Base-by-base conservation (phyloP, 1,284 basidiomycete genomes). In the Fistulinella cinereoalba region DNA sequence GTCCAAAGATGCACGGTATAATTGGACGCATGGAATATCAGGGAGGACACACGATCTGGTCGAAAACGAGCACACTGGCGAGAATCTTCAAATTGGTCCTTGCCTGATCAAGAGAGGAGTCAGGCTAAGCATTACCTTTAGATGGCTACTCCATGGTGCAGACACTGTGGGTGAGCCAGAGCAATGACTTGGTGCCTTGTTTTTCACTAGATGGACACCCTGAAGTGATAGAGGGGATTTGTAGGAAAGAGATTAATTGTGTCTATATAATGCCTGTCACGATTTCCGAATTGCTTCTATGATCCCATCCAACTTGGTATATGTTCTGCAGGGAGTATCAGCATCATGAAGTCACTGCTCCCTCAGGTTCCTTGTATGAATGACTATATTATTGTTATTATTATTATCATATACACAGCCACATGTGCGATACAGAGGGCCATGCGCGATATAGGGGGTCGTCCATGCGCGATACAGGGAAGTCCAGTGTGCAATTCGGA, bases 141-240 rank as follows among this genome's bases (percentile, higher is more conserved):
- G 89, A 37, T 88, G 88, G 84, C 58, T 92, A 41, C 71, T 88
- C 11, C 80, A 83, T 18, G 87, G 86, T 0, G 88, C 87, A 37
- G 84, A 91, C 49, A 62, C 88, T 24, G 80, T 91, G 13, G 87
- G 87, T 32, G 68, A 82, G 19, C 58, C 58, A 21, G 61, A 55
- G 39, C 7, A 18, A 22, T 55, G 29, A 32, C 13, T 32, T 16
- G n/a, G n/a, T 53, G 16, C 37, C 43, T 47, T 57, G 46, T 24
- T 42, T 36, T 15, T n/a, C n/a, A 51, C 47, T 47, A 51, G 44
- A 15, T n/a, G 43, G 25, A 45, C 37, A 33, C 34, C 18, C n/a
- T 3, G 11, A 32, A 51, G 21, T 1, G 28, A 22, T 16, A 51
- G 39, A 28, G 27, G 27, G 27, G 27, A 37, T 54, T 49, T 53